Base-by-base conservation (phyloP, 2,329 filamentous ascomycete genomes). In the Pleoardoris graminearum region DNA sequence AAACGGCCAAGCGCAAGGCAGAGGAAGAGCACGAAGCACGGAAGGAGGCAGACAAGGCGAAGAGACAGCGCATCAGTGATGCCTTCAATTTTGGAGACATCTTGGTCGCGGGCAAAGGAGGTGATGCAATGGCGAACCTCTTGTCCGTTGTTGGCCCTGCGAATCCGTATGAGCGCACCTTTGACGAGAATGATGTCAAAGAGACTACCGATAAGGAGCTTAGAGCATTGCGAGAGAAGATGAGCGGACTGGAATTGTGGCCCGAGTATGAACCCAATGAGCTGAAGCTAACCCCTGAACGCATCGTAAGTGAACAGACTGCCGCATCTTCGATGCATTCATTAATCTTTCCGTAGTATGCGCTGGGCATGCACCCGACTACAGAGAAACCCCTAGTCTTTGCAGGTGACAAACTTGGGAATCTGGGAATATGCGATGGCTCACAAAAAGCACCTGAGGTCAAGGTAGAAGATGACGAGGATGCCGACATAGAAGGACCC, bases 371-470 rank as follows among this genome's bases (percentile, higher is more conserved):
- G 62, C 94, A 99, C 65, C 94, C 94, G 0, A 92, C 86, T 0
- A 80, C 86, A 52, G 85, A 92, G 2, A 97, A 97, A 65, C 86
- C 92, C 0, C 79, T 99, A 2, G 82, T 97, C 1, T 95, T 99
- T 68, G 93, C 93, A 0, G 93, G 93, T 10, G 94, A 99, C 66
- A 99, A 99, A 70, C 82, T 95, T 59, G 93, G 94, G 1, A 89
- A 91, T 21, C 80, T 97, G 53, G 94, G 94, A 0, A 84, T 99
- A 1, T 93, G 97, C 49, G 93, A 99, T 68, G 91, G 87, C 1
- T 92, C 89, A 0, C 91, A 95, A 60, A 82, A 82, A 2, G 76
- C 77, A 2, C 67, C 81, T 3, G 76, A 78, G 55, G 73, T 79
- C 45, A 75, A 78, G 27, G 72, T 71, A 14, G 84, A 86, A 51